Evolutionary conservation across 192 early-diverging fungal genomes (phyloP).

Genomic region (Martensiomyces pterosporus): DNA sequence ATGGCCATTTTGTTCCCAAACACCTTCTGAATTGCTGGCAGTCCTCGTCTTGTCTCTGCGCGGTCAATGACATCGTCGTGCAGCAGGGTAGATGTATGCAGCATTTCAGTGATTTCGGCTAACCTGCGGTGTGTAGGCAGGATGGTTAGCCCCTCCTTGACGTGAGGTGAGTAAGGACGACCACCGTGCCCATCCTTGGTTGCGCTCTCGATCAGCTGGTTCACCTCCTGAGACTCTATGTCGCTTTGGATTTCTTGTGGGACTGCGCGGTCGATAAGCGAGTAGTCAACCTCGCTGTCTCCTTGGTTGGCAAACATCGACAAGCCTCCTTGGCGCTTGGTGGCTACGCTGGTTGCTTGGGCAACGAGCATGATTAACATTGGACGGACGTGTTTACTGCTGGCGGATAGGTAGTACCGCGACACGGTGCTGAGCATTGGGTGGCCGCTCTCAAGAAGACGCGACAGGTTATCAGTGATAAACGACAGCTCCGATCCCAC

Average conservation of each 20-base stretch:
- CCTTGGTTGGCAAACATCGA: constrained; percentile 34
- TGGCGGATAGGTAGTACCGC: constrained; percentile 84
- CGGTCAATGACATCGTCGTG: constrained; percentile 93
- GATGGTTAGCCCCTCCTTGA: constrained; percentile 49
- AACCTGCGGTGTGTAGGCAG: constrained; percentile 86
- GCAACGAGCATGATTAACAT: constrained; percentile 86
- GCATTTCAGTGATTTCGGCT: constrained; percentile 97
- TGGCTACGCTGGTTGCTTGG: constrained; percentile 72
- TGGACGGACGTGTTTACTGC: constrained; percentile 89
- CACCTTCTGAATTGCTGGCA: constrained; percentile 74
- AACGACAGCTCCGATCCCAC: constrained; percentile 81
- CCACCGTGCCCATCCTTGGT: constrained; percentile 29
- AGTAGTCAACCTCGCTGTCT: constrained; percentile 24
- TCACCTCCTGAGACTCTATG: constrained; percentile 21
- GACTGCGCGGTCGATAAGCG: constrained; percentile 63
- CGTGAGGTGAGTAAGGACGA: constrained; percentile 31
- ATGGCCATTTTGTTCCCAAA: constrained; percentile 99
- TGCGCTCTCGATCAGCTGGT: constrained; percentile 31
- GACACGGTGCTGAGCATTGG: constrained; percentile 85
- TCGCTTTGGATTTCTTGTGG: constrained; percentile 47
- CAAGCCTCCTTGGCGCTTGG: constrained; percentile 45
- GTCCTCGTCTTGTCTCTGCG: constrained; percentile 67
- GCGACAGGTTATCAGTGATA: constrained; percentile 79
- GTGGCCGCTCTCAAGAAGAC: constrained; percentile 80
- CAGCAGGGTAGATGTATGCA: constrained; percentile 91